A percentile compares a stretch with the other conserved stretches of the same genome.
Conservation (phyloP, 192 early-diverging fungal genomes). For the Dissophora globulifera region DNA sequence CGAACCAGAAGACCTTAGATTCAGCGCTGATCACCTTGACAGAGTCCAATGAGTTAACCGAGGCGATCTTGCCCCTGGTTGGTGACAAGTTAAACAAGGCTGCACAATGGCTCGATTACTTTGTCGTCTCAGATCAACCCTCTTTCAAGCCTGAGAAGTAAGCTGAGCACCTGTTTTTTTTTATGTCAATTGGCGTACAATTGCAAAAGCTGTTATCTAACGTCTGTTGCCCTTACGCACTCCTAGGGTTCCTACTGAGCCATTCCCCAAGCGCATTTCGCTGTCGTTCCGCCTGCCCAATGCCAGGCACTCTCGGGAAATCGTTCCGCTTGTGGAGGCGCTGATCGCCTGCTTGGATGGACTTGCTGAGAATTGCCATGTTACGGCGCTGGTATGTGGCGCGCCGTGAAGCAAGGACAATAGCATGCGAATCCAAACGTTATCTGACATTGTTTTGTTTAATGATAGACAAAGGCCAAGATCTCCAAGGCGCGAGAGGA, state of each 20-base stretch:
- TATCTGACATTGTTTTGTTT: background rate
- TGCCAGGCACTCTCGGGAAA: slow-evolving; percentile 22
- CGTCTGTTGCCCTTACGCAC: background rate
- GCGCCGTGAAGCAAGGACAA: no score
- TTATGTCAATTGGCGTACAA: background rate
- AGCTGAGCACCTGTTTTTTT: slow-evolving; percentile 1
- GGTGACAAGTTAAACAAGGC: slow-evolving; percentile 32
- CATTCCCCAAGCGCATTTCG: slow-evolving; percentile 44
- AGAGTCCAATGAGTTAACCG: slow-evolving; percentile 43
- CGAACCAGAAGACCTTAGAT: slow-evolving; percentile 35
- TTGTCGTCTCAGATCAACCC: slow-evolving; percentile 52
- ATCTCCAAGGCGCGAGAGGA: slow-evolving; percentile 48
- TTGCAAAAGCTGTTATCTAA: background rate
- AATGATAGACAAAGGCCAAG: slow-evolving; percentile 38
- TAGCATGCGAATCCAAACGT: background rate
- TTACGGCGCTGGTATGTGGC: slow-evolving; percentile 27
- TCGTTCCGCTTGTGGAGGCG: slow-evolving; percentile 41
- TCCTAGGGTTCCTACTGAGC: slow-evolving; percentile 26
- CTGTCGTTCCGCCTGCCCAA: slow-evolving; percentile 48
- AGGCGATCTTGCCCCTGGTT: slow-evolving; percentile 44
- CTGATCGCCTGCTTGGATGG: slow-evolving; percentile 49
- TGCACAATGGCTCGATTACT: slow-evolving; percentile 47
- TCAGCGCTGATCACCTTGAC: slow-evolving; percentile 35
- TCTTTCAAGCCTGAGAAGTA: slow-evolving; percentile 33
- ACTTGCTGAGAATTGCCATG: slow-evolving; percentile 42